A percentile compares a stretch with the other conserved stretches of the same genome.
Conservation (phyloP, 768 basidiomycete species). For the Clavaria fumosa region DNA sequence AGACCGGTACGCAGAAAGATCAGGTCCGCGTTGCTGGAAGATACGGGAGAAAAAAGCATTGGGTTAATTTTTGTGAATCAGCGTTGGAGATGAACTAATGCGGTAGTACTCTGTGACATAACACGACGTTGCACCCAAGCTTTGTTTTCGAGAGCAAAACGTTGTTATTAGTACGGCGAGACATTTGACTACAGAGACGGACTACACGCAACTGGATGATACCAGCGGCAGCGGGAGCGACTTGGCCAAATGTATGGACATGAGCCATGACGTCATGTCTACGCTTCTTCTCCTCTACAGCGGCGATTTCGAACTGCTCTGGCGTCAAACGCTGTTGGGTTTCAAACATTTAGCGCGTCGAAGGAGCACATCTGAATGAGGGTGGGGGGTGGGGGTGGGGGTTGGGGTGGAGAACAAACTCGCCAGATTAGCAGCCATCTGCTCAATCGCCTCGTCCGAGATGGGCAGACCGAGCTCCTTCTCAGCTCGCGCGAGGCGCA, state of each 20-base stretch:
- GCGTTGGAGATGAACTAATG: no score
- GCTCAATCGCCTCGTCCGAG: conserved; percentile 76
- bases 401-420: conserved; percentile 2
- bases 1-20: conserved; percentile 90
- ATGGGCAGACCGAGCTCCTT: conserved; percentile 89
- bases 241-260: conserved; percentile 90
- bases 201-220: conserved; percentile 62
- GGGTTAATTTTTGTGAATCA: not conserved
- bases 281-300: conserved; percentile 89
- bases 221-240: conserved; percentile 88
- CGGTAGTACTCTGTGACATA: conserved; percentile 97
- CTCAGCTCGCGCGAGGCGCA: conserved; percentile 91
- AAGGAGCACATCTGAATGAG: not conserved
- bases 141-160: conserved; percentile 18
- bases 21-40: conserved; percentile 82
- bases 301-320: conserved; percentile 84
- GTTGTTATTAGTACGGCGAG: no score
- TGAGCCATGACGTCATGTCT: conserved; percentile 99
- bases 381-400: no score
- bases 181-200: conserved; percentile 4
- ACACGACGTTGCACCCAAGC: conserved; percentile 93
- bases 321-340: conserved; percentile 55
- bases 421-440: conserved; percentile 91
- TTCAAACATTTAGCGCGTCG: no score
- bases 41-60: conserved; percentile 2